These are phyloP conservation scores for Diaporthe australafricana DNA, from an alignment of 2,329 filamentous ascomycete species.

Conservation along the genomic window DNA sequence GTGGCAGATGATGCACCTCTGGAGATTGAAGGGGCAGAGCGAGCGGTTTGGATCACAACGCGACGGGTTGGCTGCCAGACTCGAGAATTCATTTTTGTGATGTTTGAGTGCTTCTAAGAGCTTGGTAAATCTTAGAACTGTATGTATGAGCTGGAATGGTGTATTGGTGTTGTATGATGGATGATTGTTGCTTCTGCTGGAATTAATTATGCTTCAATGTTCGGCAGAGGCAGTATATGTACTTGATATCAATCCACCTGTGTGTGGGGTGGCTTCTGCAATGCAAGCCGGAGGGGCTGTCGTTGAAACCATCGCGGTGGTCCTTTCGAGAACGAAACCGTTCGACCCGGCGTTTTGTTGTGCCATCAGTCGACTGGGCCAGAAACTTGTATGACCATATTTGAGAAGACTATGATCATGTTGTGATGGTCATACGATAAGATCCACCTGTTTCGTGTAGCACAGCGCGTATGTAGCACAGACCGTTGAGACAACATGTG, in stretches of 20 bases:
- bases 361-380: constrained; percentile 3
- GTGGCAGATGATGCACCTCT: constrained; percentile 25
- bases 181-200: neutral
- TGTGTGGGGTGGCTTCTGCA: neutral
- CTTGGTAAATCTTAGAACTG: too few species aligned
- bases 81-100: constrained; percentile 16
- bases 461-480: constrained; percentile 25
- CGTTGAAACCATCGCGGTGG: constrained; percentile 13
- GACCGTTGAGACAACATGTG: constrained; percentile 15
- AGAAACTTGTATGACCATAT: constrained; percentile 25
- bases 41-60: constrained; percentile 14
- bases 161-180: neutral
- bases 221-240: neutral
- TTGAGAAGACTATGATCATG: constrained; percentile 7
- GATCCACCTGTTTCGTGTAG: constrained; percentile 23
- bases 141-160: neutral
- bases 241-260: neutral
- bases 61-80: constrained; percentile 31
- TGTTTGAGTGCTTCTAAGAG: neutral
- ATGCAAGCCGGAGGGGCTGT: constrained; percentile 1
- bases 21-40: constrained; percentile 17
- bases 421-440: constrained; percentile 23
- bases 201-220: neutral
- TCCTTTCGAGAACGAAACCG: constrained; percentile 14
- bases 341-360: constrained; percentile 8